phyloP scores from a whole-genome alignment of 192 early-diverging fungal genomes.

The Podila horticola region DNA sequence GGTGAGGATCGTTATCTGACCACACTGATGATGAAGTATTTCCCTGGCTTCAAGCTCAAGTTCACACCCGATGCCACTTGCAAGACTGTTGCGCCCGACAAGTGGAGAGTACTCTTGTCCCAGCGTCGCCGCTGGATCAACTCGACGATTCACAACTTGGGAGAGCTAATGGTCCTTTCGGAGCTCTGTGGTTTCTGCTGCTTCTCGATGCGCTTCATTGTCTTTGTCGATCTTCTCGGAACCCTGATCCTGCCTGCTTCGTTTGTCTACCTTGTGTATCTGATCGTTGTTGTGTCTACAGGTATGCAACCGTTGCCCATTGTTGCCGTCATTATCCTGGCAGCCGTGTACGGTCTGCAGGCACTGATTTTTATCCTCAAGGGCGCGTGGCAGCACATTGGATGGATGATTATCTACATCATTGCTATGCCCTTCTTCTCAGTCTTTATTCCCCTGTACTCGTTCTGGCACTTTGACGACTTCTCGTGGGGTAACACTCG shows the following conservation, averaged over 20 bases:
- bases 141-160: slow-evolving; percentile 91
- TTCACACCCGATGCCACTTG: slow-evolving; percentile 94
- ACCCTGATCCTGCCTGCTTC: slow-evolving; percentile 93
- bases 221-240: slow-evolving; percentile 92
- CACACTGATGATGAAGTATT: slow-evolving; percentile 93
- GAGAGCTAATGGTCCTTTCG: slow-evolving; percentile 79
- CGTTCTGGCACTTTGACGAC: slow-evolving; percentile 90
- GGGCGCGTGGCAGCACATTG: slow-evolving; percentile 85
- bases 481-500: slow-evolving; percentile 80
- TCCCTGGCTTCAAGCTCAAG: slow-evolving; percentile 91
- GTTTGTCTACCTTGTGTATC: slow-evolving; percentile 84
- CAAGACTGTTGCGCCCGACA: slow-evolving; percentile 93
- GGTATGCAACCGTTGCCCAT: slow-evolving; percentile 73
- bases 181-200: slow-evolving; percentile 90
- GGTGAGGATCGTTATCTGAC: slow-evolving; percentile 98
- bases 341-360: slow-evolving; percentile 88
- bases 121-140: slow-evolving; percentile 98
- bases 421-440: slow-evolving; percentile 77
- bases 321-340: slow-evolving; percentile 83
- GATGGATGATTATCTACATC: slow-evolving; percentile 96
- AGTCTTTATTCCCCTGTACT: slow-evolving; percentile 76
- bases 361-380: slow-evolving; percentile 82
- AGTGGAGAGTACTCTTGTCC: slow-evolving; percentile 91
- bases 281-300: slow-evolving; percentile 74
- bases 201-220: slow-evolving; percentile 94